phyloP scores from a whole-genome alignment of 2,329 filamentous ascomycete species.

The Paraphoma sp. region DNA sequence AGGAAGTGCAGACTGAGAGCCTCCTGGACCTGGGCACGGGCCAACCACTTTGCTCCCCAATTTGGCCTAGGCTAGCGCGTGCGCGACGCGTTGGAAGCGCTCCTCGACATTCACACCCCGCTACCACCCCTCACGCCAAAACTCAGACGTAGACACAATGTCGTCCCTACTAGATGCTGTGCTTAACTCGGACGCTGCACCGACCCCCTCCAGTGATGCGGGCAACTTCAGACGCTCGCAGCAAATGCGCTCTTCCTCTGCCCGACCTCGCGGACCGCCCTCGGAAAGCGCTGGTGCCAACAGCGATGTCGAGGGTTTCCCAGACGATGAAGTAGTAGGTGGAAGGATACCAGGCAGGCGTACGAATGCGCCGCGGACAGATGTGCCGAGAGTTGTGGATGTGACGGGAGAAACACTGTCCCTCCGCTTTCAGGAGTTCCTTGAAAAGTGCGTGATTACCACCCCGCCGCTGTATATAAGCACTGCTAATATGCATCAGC shows the following conservation, averaged over 20 bases:
- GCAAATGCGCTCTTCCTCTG: conserved; percentile 58
- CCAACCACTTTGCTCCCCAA: conserved; percentile 21
- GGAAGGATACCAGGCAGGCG: conserved; percentile 50
- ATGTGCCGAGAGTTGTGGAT: conserved; percentile 77
- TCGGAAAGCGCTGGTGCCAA: conserved; percentile 59
- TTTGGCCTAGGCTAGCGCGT: conserved; percentile 25
- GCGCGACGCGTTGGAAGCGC: conserved; percentile 28
- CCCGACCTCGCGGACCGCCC: conserved; percentile 60
- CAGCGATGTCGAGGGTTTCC: conserved; percentile 65
- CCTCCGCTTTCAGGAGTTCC: conserved; percentile 78
- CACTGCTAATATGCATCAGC: conserved; percentile 34
- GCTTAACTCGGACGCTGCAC: conserved; percentile 55
- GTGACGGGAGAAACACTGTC: conserved; percentile 76
- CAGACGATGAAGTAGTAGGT: conserved; percentile 68
- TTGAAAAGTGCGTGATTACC: conserved; percentile 68
- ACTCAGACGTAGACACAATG: conserved; percentile 47
- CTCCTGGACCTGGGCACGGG: conserved; percentile 7
- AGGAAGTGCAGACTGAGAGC: too few relatives aligned
- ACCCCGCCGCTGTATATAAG: background rate
- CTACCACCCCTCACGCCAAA: conserved; percentile 5
- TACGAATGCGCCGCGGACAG: conserved; percentile 56
- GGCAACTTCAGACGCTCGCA: conserved; percentile 45
- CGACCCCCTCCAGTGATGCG: conserved; percentile 46
- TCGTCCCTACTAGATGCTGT: conserved; percentile 60
- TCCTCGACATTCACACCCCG: conserved; percentile 3